phyloP scores from a whole-genome alignment of 1,284 basidiomycete genomes.

The Melampsora abietis-canadensis region DNA sequence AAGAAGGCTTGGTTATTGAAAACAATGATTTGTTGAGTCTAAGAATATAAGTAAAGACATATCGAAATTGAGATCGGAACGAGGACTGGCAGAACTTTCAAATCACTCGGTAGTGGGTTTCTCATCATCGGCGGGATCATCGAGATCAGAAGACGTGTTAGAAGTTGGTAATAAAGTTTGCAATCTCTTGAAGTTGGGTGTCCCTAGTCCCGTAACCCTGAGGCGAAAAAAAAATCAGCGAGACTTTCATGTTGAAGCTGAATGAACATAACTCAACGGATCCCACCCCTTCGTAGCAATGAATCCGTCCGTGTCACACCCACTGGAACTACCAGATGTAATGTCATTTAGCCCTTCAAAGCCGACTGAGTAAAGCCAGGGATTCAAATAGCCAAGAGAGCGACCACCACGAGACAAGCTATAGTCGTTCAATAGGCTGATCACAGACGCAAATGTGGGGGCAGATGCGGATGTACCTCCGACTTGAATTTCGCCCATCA shows the following conservation, averaged over 20 bases:
- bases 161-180: conserved; percentile 14
- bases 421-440: conserved; percentile 62
- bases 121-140: no score
- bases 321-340: conserved; percentile 55
- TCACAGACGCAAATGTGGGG: conserved; percentile 59
- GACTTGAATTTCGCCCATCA: conserved; percentile 47
- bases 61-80: no score
- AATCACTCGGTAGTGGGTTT: no score
- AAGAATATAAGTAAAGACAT: no score
- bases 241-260: not conserved
- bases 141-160: no score
- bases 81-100: no score
- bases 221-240: not conserved
- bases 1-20: no score
- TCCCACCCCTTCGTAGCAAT: conserved; percentile 35
- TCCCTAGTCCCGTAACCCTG: conserved; percentile 40
- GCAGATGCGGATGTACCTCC: conserved; percentile 62
- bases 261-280: conserved; percentile 24
- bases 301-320: conserved; percentile 44
- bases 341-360: conserved; percentile 58
- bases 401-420: conserved; percentile 57
- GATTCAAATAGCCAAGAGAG: conserved; percentile 60
- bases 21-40: no score
- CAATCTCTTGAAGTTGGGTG: conserved; percentile 28
- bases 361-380: conserved; percentile 55